A percentile compares a stretch with the other conserved stretches of the same genome.
Conservation (phyloP, 2,329 filamentous ascomycete species). For the Geosmithia flava region DNA sequence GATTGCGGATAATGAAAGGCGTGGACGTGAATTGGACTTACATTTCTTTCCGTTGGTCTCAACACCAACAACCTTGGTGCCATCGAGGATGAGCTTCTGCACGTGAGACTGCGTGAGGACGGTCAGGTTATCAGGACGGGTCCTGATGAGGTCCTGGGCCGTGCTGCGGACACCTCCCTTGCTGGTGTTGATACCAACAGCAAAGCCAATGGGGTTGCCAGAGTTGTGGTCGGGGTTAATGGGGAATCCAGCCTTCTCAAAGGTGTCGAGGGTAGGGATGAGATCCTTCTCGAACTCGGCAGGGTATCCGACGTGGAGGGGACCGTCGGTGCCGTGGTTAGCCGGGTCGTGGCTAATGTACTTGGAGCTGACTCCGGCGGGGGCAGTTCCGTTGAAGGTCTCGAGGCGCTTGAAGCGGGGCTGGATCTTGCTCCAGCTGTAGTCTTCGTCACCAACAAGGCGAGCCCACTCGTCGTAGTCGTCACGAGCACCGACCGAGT, state of each 20-base stretch:
- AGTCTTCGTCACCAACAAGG: conserved; percentile 40
- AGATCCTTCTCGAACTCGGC: conserved; percentile 36
- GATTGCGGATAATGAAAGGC: conserved; percentile 25
- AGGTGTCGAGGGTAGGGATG: conserved; percentile 28
- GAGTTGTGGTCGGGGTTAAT: conserved; percentile 44
- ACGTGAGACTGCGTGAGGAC: conserved; percentile 83
- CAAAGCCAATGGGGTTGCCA: conserved; percentile 45
- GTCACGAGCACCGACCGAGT: conserved; percentile 39
- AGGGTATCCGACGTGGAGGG: conserved; percentile 34
- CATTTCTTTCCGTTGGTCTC: conserved; percentile 48
- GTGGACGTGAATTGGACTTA: conserved; percentile 13
- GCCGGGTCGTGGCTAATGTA: conserved; percentile 30
- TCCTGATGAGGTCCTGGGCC: conserved; percentile 32
- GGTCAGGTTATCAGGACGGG: conserved; percentile 52
- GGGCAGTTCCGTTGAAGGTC: conserved; percentile 31
- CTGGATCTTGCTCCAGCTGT: conserved; percentile 40
- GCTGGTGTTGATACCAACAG: conserved; percentile 34
- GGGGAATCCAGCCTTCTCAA: conserved; percentile 32
- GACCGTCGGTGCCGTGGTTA: conserved; percentile 36
- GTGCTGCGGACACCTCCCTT: conserved; percentile 34
- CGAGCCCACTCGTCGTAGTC: conserved; percentile 52
- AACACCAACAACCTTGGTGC: conserved; percentile 58
- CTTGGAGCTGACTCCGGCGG: conserved; percentile 22
- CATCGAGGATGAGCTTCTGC: conserved; percentile 61
- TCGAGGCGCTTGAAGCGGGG: conserved; percentile 39